Evolutionary conservation across 345 rosid species (phyloP).

Genomic region (Erysimum cheiranthoides): DNA sequence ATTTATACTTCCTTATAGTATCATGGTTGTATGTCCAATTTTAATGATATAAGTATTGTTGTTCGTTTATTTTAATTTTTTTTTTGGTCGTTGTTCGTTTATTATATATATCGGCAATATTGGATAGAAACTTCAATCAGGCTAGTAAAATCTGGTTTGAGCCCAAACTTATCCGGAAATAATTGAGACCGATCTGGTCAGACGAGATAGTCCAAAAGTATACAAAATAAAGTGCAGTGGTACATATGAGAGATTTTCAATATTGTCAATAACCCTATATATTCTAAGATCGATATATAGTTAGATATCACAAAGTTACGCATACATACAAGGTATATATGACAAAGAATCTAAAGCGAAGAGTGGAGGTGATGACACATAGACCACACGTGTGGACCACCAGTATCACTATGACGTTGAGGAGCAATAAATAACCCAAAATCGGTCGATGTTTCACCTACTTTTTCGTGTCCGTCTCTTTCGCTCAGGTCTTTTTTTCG

Average conservation of each 20-base stretch:
- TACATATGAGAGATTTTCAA: too few species aligned
- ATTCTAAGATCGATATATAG: too few species aligned
- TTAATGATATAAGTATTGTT: too few species aligned
- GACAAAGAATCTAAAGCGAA: background rate
- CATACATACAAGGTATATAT: background rate
- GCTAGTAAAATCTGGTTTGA: background rate
- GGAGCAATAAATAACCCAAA: conserved; percentile 5
- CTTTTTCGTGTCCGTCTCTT: background rate
- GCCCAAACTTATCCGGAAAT: background rate
- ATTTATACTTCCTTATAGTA: background rate
- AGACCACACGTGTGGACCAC: conserved; percentile 9
- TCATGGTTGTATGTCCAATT: background rate
- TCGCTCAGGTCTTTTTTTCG: background rate
- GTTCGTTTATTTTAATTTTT: background rate
- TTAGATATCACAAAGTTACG: too few species aligned
- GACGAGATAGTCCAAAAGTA: too few species aligned
- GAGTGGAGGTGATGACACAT: background rate
- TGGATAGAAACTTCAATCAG: too few species aligned
- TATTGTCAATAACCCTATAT: too few species aligned
- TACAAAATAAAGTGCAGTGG: too few species aligned
- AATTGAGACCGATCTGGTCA: too few species aligned
- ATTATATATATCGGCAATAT: too few species aligned
- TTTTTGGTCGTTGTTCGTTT: background rate
- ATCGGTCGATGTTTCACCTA: conserved; percentile 10
- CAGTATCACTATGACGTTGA: conserved; percentile 13